Conservation (phyloP, 2,329 filamentous ascomycete species). For the Fusarium pseudonygamai region DNA sequence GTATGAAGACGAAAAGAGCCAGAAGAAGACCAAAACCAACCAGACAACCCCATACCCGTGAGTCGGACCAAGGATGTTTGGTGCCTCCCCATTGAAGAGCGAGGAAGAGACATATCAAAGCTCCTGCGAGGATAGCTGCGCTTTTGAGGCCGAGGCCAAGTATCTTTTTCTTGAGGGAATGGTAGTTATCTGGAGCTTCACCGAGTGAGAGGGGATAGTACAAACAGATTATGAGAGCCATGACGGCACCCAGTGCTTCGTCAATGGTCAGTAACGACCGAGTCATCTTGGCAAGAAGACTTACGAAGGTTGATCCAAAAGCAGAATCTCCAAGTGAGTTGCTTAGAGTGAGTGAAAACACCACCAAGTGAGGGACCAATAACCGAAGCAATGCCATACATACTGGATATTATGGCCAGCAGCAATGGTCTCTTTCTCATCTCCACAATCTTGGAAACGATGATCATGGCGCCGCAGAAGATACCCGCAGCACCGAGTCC, state of each 20-base stretch:
- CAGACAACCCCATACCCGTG: slow-evolving; percentile 37
- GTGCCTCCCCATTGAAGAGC: slow-evolving; percentile 40
- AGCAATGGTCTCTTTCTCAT: slow-evolving; percentile 27
- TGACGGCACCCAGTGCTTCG: slow-evolving; percentile 3
- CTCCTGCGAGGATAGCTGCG: slow-evolving; percentile 15
- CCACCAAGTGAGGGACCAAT: slow-evolving; percentile 34
- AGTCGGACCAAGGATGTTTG: slow-evolving; percentile 35
- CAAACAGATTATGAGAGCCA: slow-evolving; percentile 1
- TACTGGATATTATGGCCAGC: slow-evolving; percentile 29
- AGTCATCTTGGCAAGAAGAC: too few species aligned
- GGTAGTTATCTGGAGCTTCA: background rate
- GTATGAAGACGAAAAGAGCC: slow-evolving; percentile 14
- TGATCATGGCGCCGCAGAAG: slow-evolving; percentile 26
- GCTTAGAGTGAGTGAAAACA: slow-evolving; percentile 29
- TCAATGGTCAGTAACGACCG: too few species aligned
- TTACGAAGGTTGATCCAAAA: slow-evolving; percentile 43
- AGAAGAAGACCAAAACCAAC: slow-evolving; percentile 32
- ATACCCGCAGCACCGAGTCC: slow-evolving; percentile 45
- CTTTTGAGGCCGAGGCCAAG: slow-evolving; percentile 22
- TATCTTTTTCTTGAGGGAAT: slow-evolving; percentile 6
- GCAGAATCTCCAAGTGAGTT: slow-evolving; percentile 37
- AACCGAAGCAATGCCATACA: slow-evolving; percentile 35
- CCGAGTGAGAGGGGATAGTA: slow-evolving; percentile 27
- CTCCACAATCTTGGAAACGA: slow-evolving; percentile 22
- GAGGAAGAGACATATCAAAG: slow-evolving; percentile 27